Evolutionary conservation across 768 basidiomycete genomes (phyloP).

Genomic region (Agrocybe praecox): DNA sequence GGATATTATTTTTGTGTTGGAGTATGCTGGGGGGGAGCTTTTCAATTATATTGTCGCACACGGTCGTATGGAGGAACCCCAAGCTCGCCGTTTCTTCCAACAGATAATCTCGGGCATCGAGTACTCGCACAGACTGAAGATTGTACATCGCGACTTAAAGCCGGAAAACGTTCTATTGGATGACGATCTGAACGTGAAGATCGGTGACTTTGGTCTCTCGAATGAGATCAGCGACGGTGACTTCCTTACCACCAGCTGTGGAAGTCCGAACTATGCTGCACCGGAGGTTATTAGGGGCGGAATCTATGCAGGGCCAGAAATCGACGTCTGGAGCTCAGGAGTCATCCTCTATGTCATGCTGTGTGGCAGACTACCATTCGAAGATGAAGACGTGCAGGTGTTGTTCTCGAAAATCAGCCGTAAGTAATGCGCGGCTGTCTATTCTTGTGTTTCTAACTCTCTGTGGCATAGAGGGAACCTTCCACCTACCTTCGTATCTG

Average conservation of each 20-base stretch:
- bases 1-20: slow-evolving; percentile 98
- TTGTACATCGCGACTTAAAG: slow-evolving; percentile 97
- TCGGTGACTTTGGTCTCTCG: slow-evolving; percentile 97
- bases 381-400: slow-evolving; percentile 93
- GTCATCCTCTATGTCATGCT: slow-evolving; percentile 99
- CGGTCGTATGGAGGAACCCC: slow-evolving; percentile 86
- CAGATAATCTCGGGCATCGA: slow-evolving; percentile 98
- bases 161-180: slow-evolving; percentile 94
- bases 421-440: slow-evolving; percentile 33
- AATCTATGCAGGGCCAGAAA: slow-evolving; percentile 95
- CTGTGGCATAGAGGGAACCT: slow-evolving; percentile 74
- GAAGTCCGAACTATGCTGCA: slow-evolving; percentile 98
- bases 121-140: slow-evolving; percentile 94
- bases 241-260: slow-evolving; percentile 96
- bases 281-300: slow-evolving; percentile 97
- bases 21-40: slow-evolving; percentile 94
- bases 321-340: slow-evolving; percentile 98
- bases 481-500: slow-evolving; percentile 82
- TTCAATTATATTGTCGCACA: slow-evolving; percentile 98
- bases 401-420: slow-evolving; percentile 95
- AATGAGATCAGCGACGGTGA: slow-evolving; percentile 97
- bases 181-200: slow-evolving; percentile 89
- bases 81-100: slow-evolving; percentile 94
- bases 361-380: slow-evolving; percentile 93
- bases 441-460: slow-evolving; percentile 3